Conservation (phyloP, 345 rosid genomes). For the Eucalyptus microcorys region DNA sequence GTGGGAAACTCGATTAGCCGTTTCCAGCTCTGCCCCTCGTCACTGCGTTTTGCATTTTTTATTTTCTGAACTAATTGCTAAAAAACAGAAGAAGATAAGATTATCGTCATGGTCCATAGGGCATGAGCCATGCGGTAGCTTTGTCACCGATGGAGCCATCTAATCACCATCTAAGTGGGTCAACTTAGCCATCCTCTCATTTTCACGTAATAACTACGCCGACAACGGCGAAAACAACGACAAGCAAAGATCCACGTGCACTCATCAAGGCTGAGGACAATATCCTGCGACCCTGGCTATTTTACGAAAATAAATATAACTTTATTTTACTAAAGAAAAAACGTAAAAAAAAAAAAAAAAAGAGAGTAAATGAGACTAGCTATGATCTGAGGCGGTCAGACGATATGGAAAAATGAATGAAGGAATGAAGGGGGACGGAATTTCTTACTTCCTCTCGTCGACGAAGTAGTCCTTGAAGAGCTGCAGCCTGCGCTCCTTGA, state of each 20-base stretch:
- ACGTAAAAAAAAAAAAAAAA: too few relatives aligned
- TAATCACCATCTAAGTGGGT: not conserved
- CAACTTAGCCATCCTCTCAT: not conserved
- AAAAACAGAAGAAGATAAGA: not conserved
- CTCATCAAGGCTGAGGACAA: not conserved
- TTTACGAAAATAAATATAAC: not conserved
- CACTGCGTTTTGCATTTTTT: not conserved
- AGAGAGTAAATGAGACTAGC: not conserved
- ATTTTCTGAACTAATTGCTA: not conserved
- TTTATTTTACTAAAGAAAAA: not conserved
- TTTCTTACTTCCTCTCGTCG: conserved; percentile 78
- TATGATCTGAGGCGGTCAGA: not conserved
- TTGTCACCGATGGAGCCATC: not conserved
- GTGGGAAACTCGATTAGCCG: not conserved
- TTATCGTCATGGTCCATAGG: not conserved
- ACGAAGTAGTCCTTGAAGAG: conserved; percentile 93
- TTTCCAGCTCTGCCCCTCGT: not conserved
- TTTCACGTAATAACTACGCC: not conserved
- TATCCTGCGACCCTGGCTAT: not conserved
- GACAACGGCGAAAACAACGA: not conserved
- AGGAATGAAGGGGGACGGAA: not conserved
- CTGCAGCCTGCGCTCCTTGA: conserved; percentile 61
- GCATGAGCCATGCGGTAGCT: not conserved
- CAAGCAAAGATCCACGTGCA: not conserved
- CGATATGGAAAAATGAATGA: too few relatives aligned